Evolutionary conservation across 108 stramenopile species (phyloP).

Genomic region (Stephanodiscus minutulus): DNA sequence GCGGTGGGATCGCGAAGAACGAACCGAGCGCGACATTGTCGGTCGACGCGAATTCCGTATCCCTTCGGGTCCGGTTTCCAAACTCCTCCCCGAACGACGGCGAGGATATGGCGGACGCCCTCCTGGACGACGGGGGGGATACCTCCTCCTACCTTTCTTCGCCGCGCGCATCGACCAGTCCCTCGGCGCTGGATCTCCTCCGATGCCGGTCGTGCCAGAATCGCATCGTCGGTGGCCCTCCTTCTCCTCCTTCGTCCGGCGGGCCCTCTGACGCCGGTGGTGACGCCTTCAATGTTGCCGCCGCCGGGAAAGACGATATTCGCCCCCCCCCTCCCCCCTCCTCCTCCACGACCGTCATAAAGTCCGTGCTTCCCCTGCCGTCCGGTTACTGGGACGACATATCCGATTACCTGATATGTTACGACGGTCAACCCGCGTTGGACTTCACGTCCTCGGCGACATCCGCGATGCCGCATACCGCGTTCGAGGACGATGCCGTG

Average conservation of each 20-base stretch:
- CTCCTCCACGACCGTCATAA: too few species aligned
- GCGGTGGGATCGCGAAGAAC: too few species aligned
- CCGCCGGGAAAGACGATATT: too few species aligned
- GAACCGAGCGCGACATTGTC: slow-evolving; percentile 17
- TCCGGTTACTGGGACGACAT: slow-evolving; percentile 85
- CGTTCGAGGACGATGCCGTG: slow-evolving; percentile 63
- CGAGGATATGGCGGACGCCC: slow-evolving; percentile 13
- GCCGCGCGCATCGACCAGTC: neutral
- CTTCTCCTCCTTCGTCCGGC: too few species aligned
- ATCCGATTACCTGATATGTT: slow-evolving; percentile 80
- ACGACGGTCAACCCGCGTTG: slow-evolving; percentile 44
- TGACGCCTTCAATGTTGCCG: too few species aligned
- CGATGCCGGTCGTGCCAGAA: slow-evolving; percentile 62
- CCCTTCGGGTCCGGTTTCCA: slow-evolving; percentile 31
- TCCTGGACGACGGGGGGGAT: slow-evolving; percentile 23
- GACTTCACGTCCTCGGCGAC: slow-evolving; percentile 51
- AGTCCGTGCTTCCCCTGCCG: slow-evolving; percentile 57
- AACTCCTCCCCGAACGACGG: too few species aligned
- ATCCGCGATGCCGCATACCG: slow-evolving; percentile 33
- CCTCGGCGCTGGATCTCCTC: slow-evolving; percentile 37
- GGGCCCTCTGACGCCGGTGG: too few species aligned
- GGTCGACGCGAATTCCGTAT: slow-evolving; percentile 27
- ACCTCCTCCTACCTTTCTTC: slow-evolving; percentile 5
- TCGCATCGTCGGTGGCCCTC: slow-evolving; percentile 27
- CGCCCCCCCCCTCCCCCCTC: neutral